phyloP scores from a whole-genome alignment of 2,329 filamentous ascomycete species.

The Trichoderma pleuroti region DNA sequence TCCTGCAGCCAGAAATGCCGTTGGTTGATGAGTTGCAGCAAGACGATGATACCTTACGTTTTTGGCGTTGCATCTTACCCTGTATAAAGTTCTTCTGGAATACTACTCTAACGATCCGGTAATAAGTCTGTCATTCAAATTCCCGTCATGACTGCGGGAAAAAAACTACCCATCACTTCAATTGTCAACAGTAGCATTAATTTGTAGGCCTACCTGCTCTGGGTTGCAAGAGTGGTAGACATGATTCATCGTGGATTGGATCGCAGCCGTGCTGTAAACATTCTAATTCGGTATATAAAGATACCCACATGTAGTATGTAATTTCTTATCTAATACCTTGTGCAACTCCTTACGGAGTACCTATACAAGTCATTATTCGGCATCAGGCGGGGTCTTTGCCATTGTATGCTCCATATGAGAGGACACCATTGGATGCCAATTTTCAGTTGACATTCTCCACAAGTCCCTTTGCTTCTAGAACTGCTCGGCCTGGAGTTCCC shows the following conservation, averaged over 20 bases:
- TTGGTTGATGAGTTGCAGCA: neutral
- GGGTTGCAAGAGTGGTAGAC: neutral
- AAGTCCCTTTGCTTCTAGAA: neutral
- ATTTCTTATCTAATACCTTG: neutral
- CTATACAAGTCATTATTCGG: neutral
- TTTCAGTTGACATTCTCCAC: neutral
- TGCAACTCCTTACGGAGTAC: neutral
- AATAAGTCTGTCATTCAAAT: neutral
- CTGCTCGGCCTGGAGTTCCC: neutral
- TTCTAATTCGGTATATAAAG: neutral
- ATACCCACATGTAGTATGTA: neutral
- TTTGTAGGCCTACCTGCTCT: neutral
- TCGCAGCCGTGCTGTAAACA: neutral
- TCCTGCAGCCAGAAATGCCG: neutral
- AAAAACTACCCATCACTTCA: neutral
- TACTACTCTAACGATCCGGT: neutral
- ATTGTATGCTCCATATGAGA: neutral
- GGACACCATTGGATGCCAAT: neutral
- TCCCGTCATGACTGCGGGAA: neutral
- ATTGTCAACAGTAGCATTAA: neutral
- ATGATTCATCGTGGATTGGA: neutral
- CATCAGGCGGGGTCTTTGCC: neutral
- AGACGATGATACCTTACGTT: neutral
- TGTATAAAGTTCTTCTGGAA: neutral
- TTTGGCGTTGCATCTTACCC: neutral